phyloP scores from a whole-genome alignment of 768 basidiomycete genomes.

The Lactarius sp. region DNA sequence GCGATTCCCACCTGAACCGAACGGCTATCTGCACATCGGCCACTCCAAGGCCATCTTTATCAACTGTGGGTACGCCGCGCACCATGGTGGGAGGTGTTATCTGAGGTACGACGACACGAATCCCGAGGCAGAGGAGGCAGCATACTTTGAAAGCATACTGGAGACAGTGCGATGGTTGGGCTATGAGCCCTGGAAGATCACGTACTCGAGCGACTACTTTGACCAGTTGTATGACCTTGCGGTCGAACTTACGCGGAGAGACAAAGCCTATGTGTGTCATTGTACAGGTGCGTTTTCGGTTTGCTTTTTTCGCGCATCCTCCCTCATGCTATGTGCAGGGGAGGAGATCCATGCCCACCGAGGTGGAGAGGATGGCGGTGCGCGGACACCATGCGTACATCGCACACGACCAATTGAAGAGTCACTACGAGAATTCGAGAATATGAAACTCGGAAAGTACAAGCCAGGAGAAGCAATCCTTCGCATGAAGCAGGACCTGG shows the following conservation, averaged over 20 bases:
- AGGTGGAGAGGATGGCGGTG: constrained; percentile 75
- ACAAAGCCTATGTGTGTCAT: constrained; percentile 93
- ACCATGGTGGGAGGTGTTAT: constrained; percentile 89
- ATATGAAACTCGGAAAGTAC: constrained; percentile 89
- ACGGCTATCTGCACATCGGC: constrained; percentile 92
- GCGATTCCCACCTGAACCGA: constrained; percentile 98
- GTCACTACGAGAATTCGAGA: constrained; percentile 82
- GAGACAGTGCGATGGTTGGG: constrained; percentile 96
- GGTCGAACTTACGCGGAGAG: constrained; percentile 79
- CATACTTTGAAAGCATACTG: constrained; percentile 94
- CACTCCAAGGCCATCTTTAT: constrained; percentile 99
- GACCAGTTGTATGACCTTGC: constrained; percentile 81
- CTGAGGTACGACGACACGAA: constrained; percentile 98
- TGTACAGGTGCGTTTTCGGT: constrained; percentile 71
- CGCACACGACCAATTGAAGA: constrained; percentile 82
- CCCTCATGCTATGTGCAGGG: constrained; percentile 43
- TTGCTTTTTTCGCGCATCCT: not conserved
- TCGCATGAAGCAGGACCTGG: constrained; percentile 95
- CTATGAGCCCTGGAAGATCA: constrained; percentile 97
- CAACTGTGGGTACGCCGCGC: constrained; percentile 96
- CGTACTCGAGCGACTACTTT: constrained; percentile 98
- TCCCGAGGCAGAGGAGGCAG: constrained; percentile 94
- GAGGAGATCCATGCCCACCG: constrained; percentile 89
- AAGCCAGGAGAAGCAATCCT: constrained; percentile 88
- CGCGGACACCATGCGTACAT: constrained; percentile 81